Conservation (phyloP, 257 asterid species). For the Ehretia macrophylla region DNA sequence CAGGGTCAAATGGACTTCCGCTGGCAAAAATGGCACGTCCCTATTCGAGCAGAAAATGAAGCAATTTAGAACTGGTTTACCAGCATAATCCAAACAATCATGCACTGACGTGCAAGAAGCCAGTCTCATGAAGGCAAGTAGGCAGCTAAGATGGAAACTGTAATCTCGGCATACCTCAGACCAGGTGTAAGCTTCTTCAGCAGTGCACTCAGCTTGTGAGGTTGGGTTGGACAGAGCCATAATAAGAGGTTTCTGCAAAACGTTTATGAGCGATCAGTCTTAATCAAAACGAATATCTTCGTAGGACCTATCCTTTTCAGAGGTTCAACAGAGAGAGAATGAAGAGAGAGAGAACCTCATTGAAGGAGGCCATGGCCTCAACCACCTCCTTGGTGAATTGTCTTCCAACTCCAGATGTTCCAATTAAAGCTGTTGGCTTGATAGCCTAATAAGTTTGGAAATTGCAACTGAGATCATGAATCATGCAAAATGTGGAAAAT, state of each 20-base stretch:
- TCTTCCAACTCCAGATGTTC: constrained; percentile 94
- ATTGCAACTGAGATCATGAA: constrained; percentile 3
- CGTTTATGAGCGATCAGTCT: constrained; percentile 17
- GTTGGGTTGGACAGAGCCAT: constrained; percentile 99
- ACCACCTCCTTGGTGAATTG: constrained; percentile 84
- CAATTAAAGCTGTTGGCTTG: constrained; percentile 84
- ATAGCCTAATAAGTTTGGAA: constrained; percentile 45
- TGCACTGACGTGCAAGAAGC: neutral
- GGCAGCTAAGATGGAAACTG: neutral
- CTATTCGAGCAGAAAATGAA: constrained; percentile 27
- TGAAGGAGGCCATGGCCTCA: constrained; percentile 78
- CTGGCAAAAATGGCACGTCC: constrained; percentile 89
- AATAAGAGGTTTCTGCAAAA: constrained; percentile 79
- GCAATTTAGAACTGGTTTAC: constrained; percentile 6
- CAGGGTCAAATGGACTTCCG: constrained; percentile 90
- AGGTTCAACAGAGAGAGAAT: too few relatives aligned
- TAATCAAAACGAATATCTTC: neutral
- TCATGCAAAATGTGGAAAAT: neutral
- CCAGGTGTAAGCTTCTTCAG: constrained; percentile 95
- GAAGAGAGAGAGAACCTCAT: constrained; percentile 47
- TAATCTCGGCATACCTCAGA: constrained; percentile 47
- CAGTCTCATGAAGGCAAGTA: too few relatives aligned
- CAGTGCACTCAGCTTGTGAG: constrained; percentile 95
- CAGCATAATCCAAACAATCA: neutral
- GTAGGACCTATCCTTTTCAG: neutral